A percentile compares a stretch with the other conserved stretches of the same genome.
Conservation (phyloP, 495 filamentous ascomycete species). For the Aspergillus cavernicola region DNA sequence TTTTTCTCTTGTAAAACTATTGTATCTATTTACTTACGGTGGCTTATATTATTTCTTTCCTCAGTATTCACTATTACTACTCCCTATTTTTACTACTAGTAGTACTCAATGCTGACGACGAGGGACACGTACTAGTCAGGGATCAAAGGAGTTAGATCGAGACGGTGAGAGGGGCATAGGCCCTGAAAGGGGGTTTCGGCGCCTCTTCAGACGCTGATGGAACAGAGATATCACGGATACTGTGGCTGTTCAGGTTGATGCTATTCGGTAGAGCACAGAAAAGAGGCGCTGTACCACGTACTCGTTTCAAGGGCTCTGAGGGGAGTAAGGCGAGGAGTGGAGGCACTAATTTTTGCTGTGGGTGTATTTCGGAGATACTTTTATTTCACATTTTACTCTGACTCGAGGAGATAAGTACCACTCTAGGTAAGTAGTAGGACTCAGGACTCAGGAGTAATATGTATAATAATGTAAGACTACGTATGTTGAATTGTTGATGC, state of each 20-base stretch:
- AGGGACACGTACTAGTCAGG: slow-evolving; percentile 23
- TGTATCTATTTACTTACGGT: background rate
- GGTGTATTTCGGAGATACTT: slow-evolving; percentile 19
- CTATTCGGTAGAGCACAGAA: slow-evolving; percentile 1
- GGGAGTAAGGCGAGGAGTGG: background rate
- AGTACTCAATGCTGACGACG: slow-evolving; percentile 19
- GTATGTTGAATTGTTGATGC: no score
- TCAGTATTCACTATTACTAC: no score
- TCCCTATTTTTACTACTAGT: no score
- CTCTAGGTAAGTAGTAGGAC: no score
- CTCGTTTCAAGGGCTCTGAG: slow-evolving; percentile 10
- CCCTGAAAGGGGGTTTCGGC: slow-evolving; percentile 17
- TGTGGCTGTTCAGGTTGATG: slow-evolving; percentile 4
- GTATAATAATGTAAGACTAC: no score
- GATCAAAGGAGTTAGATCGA: slow-evolving; percentile 18
- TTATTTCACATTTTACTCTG: background rate
- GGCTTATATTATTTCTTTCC: no score
- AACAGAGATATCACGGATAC: background rate
- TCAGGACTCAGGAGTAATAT: no score
- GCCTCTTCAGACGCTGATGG: slow-evolving; percentile 5
- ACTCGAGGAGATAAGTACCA: no score
- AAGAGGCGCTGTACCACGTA: slow-evolving; percentile 7
- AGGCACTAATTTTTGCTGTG: slow-evolving; percentile 1
- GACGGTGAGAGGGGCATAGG: slow-evolving; percentile 9
- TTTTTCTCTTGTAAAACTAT: no score